These are phyloP conservation scores for Sugiyamaella pinicola DNA, from an alignment of 1,139 yeast species.

Conservation along the genomic window DNA sequence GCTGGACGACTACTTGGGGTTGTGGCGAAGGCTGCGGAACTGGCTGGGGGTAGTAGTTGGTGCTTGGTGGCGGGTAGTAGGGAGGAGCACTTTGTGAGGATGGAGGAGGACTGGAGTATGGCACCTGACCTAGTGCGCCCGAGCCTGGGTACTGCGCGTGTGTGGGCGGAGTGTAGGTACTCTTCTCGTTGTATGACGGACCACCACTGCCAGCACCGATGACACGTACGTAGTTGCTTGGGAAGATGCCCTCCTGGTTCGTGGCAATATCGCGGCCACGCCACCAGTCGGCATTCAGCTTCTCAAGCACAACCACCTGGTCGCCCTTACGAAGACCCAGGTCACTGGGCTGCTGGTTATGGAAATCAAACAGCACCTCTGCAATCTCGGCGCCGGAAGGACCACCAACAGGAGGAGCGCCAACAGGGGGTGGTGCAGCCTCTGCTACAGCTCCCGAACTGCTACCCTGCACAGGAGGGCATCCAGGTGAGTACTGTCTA, in stretches of 20 bases:
- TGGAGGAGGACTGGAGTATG: slow-evolving; percentile 11
- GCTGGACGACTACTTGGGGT: slow-evolving; percentile 30
- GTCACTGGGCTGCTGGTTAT: slow-evolving; percentile 72
- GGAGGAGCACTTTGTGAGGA: slow-evolving; percentile 50
- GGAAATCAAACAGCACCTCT: slow-evolving; percentile 73
- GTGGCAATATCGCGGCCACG: slow-evolving; percentile 61
- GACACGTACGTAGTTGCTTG: slow-evolving; percentile 62
- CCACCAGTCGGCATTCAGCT: slow-evolving; percentile 89
- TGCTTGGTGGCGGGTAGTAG: slow-evolving; percentile 51
- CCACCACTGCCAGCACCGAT: slow-evolving; percentile 14
- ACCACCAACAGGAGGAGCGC: slow-evolving; percentile 26
- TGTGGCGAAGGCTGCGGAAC: slow-evolving; percentile 38
- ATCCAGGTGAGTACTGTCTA: slow-evolving; percentile 56
- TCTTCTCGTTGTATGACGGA: slow-evolving; percentile 27
- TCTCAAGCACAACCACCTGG: slow-evolving; percentile 67
- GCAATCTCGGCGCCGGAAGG: slow-evolving; percentile 46
- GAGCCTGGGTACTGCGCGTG: slow-evolving; percentile 33
- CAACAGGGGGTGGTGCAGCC: slow-evolving; percentile 9
- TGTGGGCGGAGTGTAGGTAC: slow-evolving; percentile 26
- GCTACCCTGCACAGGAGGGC: slow-evolving; percentile 48
- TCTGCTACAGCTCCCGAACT: slow-evolving; percentile 7
- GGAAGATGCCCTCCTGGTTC: slow-evolving; percentile 77
- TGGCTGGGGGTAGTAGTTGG: slow-evolving; percentile 35
- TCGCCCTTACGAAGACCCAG: slow-evolving; percentile 66
- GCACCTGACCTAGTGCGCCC: slow-evolving; percentile 2